Conservation (phyloP, 768 basidiomycete species). For the Nevesoporus exiguus region DNA sequence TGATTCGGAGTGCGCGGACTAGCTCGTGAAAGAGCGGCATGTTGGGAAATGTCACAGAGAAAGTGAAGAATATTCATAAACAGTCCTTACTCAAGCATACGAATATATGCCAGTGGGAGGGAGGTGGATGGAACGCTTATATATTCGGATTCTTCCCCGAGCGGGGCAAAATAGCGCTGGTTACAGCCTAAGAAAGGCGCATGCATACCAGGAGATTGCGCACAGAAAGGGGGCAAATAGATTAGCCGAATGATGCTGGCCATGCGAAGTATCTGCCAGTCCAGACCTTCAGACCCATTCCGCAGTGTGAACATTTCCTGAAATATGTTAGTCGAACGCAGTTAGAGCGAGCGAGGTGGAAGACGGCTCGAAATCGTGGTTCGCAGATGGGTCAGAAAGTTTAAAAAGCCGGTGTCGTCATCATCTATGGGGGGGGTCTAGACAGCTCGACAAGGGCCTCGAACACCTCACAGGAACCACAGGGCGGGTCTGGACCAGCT, state of each 20-base stretch:
- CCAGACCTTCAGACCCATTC: constrained; percentile 8
- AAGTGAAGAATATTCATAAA: not conserved
- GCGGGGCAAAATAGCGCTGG: not conserved
- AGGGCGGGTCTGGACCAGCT: constrained; percentile 10
- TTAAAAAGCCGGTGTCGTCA: not conserved
- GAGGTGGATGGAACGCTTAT: not conserved
- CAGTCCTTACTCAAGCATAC: not conserved
- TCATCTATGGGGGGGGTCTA: constrained; percentile 2
- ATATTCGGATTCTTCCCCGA: not conserved
- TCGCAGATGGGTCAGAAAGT: not conserved
- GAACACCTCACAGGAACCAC: constrained; percentile 6
- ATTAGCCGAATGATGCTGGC: not conserved
- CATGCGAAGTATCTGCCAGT: not conserved
- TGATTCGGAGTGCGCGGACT: not conserved
- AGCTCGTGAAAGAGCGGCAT: not conserved
- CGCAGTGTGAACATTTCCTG: not conserved
- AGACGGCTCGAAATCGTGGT: not conserved
- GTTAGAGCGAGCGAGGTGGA: not conserved
- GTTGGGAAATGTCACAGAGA: constrained; percentile 9
- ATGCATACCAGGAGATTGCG: not conserved
- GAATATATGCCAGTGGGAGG: constrained; percentile 14
- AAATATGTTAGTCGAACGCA: constrained; percentile 3
- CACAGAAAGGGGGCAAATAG: not conserved
- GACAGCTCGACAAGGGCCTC: constrained; percentile 7
- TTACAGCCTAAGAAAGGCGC: not conserved